phyloP scores from a whole-genome alignment of 441 rosid species.

The Manihot esculenta region DNA sequence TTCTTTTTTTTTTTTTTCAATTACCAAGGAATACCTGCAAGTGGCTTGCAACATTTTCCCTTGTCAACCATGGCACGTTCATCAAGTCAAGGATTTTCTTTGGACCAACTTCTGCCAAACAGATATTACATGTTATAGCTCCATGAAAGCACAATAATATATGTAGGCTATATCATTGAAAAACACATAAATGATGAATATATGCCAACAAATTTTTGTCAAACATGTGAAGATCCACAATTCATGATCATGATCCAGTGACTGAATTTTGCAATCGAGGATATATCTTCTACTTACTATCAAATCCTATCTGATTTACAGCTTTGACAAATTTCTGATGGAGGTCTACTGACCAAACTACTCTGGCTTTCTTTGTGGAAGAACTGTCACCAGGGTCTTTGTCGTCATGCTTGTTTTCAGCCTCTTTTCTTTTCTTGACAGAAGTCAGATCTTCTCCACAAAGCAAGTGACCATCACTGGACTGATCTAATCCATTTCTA shows the following conservation, averaged over 20 bases:
- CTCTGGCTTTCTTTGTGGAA: slow-evolving; percentile 53
- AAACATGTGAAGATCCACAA: neutral
- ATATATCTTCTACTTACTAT: slow-evolving; percentile 51
- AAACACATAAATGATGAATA: slow-evolving; percentile 6
- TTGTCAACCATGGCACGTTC: slow-evolving; percentile 69
- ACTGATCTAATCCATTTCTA: slow-evolving; percentile 20
- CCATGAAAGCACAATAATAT: slow-evolving; percentile 32
- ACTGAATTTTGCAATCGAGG: slow-evolving; percentile 18
- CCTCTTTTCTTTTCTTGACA: slow-evolving; percentile 23
- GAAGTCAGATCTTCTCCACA: slow-evolving; percentile 25
- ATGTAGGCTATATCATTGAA: slow-evolving; percentile 11
- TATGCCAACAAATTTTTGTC: slow-evolving; percentile 5
- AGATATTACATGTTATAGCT: slow-evolving; percentile 40
- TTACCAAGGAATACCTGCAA: slow-evolving; percentile 59
- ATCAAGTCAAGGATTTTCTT: slow-evolving; percentile 75
- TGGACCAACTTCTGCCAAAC: slow-evolving; percentile 85
- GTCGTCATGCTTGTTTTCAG: slow-evolving; percentile 22
- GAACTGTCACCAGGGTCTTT: slow-evolving; percentile 24
- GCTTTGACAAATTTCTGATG: slow-evolving; percentile 74
- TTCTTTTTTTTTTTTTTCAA: too few relatives aligned
- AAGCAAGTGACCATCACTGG: slow-evolving; percentile 20
- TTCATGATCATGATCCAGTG: slow-evolving; percentile 13
- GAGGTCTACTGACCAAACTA: slow-evolving; percentile 64
- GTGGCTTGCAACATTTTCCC: slow-evolving; percentile 93
- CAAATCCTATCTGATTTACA: slow-evolving; percentile 55